These are phyloP conservation scores for Sordariomycetes sp. DNA, from an alignment of 2,329 filamentous ascomycete species.

Conservation along the genomic window DNA sequence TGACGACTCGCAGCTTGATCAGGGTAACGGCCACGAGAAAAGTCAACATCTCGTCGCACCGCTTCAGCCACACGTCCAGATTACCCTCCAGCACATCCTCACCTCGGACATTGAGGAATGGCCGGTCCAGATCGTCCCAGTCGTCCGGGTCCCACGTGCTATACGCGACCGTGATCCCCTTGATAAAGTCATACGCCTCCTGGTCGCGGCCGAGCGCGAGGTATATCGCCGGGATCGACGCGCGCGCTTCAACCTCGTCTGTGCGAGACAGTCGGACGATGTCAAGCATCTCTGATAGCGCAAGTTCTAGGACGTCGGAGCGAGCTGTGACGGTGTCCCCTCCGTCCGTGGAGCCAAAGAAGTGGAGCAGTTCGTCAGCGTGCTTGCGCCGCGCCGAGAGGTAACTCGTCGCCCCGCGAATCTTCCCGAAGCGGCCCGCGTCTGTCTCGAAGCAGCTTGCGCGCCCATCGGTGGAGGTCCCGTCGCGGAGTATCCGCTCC, in stretches of 20 bases:
- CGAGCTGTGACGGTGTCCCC: not conserved
- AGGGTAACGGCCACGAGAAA: not conserved
- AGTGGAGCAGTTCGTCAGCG: not conserved
- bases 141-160: not conserved
- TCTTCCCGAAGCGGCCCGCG: not conserved
- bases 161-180: not conserved
- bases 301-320: not conserved
- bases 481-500: not conserved
- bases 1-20: not conserved
- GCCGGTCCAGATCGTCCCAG: not conserved
- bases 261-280: conserved; percentile 10
- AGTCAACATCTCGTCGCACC: not conserved
- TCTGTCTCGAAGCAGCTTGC: not conserved
- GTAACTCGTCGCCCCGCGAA: not conserved
- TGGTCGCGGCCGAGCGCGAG: not conserved
- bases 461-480: not conserved
- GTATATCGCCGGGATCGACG: not conserved
- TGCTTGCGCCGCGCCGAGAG: not conserved
- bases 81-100: not conserved
- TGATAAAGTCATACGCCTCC: not conserved
- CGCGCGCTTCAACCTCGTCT: not conserved
- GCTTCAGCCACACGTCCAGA: not conserved
- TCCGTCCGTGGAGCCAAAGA: not conserved
- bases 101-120: not conserved
- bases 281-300: not conserved